A percentile compares a stretch with the other conserved stretches of the same genome.
phyloP scores from a whole-genome alignment of 805 yeast species.

The Scheffersomyces ergatensis region DNA sequence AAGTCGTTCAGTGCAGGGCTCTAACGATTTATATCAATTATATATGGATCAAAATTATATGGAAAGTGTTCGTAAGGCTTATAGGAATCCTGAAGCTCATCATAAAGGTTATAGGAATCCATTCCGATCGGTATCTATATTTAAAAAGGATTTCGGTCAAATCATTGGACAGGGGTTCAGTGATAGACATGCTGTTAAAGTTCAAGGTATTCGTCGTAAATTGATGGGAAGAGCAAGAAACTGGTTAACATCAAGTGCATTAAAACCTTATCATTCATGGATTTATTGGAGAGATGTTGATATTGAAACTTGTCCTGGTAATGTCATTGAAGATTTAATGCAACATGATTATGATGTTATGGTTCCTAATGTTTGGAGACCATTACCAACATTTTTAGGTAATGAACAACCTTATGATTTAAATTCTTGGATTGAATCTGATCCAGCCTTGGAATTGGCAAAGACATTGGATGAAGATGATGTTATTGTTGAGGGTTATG shows the following conservation, averaged over 20 bases:
- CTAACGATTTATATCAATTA: conserved; percentile 60
- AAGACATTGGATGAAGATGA: conserved; percentile 68
- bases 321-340: conserved; percentile 74
- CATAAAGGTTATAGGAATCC: conserved; percentile 63
- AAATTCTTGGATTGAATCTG: conserved; percentile 94
- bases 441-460: conserved; percentile 69
- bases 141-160: conserved; percentile 81
- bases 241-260: conserved; percentile 73
- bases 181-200: conserved; percentile 81
- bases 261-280: conserved; percentile 86
- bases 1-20: conserved; percentile 43
- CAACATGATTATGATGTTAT: conserved; percentile 64
- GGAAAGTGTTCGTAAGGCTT: conserved; percentile 55
- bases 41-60: conserved; percentile 69
- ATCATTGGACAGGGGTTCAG: conserved; percentile 80
- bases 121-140: conserved; percentile 77
- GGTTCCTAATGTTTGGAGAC: conserved; percentile 95
- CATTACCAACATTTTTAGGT: conserved; percentile 87
- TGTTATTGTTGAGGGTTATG: conserved; percentile 86
- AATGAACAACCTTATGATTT: conserved; percentile 93
- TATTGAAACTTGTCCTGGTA: conserved; percentile 77
- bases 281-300: conserved; percentile 90
- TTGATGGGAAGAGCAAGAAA: conserved; percentile 86
- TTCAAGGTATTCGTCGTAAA: conserved; percentile 80
- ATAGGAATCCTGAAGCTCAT: conserved; percentile 54